Percentiles rank a stretch among this genome's conserved stretches.
phyloP scores from a whole-genome alignment of 371 early-diverging fungal species.

The Syncephalastrum monosporum region DNA sequence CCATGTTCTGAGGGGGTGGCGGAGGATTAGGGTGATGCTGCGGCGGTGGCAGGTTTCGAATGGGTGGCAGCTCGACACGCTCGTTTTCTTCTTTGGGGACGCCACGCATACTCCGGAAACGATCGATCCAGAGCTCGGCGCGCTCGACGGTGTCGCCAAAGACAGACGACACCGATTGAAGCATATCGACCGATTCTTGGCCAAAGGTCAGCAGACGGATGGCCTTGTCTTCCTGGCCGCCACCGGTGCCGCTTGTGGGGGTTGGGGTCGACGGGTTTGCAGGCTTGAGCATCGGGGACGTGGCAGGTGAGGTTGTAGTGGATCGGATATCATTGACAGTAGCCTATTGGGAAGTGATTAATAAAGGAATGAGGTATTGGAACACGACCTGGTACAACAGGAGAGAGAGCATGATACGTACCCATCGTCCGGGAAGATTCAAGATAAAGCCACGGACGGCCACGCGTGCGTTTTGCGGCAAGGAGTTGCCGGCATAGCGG shows the following conservation, averaged over 20 bases:
- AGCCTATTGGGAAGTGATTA: constrained; percentile 13
- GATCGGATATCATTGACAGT: constrained; percentile 34
- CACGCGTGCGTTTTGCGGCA: constrained; percentile 83
- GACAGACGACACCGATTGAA: constrained; percentile 70
- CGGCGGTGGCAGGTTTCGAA: constrained; percentile 22
- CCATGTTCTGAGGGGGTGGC: background rate
- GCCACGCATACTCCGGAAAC: constrained; percentile 42
- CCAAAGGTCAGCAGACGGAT: constrained; percentile 63
- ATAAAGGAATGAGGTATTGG: no score
- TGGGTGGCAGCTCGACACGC: constrained; percentile 28
- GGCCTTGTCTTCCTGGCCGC: constrained; percentile 30
- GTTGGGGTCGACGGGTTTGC: constrained; percentile 2
- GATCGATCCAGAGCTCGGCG: constrained; percentile 77
- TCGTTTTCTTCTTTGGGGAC: constrained; percentile 11
- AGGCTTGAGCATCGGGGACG: constrained; percentile 40
- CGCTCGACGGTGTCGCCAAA: constrained; percentile 76
- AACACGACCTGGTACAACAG: background rate
- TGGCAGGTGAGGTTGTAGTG: constrained; percentile 40
- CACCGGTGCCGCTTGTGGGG: background rate
- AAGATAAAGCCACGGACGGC: constrained; percentile 86
- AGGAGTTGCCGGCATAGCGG: constrained; percentile 80
- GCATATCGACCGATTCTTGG: constrained; percentile 80
- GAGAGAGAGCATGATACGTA: constrained; percentile 12
- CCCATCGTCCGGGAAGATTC: constrained; percentile 82
- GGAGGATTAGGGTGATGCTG: constrained; percentile 13